Evolutionary conservation across 2,329 filamentous ascomycete species (phyloP).

Genomic region (Zasmidium citrigriseum): DNA sequence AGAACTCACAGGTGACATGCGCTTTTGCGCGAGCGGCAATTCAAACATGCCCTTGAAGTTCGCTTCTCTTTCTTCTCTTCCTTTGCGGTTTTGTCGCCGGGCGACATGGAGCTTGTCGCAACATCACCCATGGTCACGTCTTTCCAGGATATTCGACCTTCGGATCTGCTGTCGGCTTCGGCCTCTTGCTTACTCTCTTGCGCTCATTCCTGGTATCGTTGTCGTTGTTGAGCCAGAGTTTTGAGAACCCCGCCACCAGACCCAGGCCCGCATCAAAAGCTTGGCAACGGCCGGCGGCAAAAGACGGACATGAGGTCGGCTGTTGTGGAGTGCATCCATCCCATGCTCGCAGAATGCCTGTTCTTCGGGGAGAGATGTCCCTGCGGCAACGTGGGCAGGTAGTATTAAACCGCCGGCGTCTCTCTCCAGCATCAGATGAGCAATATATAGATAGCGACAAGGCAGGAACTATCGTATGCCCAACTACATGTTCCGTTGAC

Average conservation of each 20-base stretch:
- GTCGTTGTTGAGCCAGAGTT: not conserved
- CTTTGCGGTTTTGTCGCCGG: not conserved
- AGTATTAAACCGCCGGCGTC: not conserved
- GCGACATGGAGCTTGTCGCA: not conserved
- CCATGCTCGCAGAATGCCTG: not conserved
- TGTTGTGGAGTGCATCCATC: not conserved
- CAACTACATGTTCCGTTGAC: not conserved
- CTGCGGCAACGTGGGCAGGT: not conserved
- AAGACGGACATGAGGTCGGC: not conserved
- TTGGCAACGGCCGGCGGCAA: not conserved
- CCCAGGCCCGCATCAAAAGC: not conserved
- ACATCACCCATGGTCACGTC: not conserved
- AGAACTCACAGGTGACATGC: conserved; percentile 55
- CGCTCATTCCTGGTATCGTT: not conserved
- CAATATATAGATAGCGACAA: not conserved
- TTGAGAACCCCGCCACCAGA: not conserved
- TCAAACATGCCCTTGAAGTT: conserved; percentile 44
- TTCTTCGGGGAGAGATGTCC: not conserved
- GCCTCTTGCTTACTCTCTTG: no score
- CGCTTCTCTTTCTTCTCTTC: conserved; percentile 24
- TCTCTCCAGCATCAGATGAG: not conserved
- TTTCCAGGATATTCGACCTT: no score
- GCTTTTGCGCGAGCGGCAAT: conserved; percentile 52
- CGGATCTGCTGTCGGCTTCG: no score
- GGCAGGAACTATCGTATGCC: not conserved